Conservation (phyloP, 345 rosid species). For the Heritiera littoralis region DNA sequence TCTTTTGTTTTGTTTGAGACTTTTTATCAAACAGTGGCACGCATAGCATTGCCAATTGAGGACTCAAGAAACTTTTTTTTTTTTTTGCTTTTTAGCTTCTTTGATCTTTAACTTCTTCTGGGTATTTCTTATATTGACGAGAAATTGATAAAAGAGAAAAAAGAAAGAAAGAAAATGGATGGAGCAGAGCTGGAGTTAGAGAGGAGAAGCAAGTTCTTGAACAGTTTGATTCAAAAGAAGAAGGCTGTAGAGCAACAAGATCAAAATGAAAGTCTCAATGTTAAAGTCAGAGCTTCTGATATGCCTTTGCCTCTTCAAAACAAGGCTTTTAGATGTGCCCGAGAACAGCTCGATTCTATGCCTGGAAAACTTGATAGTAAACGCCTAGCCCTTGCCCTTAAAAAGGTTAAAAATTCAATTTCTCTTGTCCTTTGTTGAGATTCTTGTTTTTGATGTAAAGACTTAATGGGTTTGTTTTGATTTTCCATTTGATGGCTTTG, state of each 20-base stretch:
- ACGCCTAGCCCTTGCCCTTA: constrained; percentile 86
- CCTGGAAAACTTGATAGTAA: constrained; percentile 83
- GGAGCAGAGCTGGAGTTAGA: constrained; percentile 85
- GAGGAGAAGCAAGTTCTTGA: constrained; percentile 89
- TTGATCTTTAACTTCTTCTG: constrained; percentile 16
- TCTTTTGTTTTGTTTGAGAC: constrained; percentile 22
- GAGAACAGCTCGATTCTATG: constrained; percentile 75
- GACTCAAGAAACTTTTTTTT: not conserved
- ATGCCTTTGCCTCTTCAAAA: constrained; percentile 74
- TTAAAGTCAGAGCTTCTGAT: constrained; percentile 83
- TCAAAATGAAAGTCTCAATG: constrained; percentile 51
- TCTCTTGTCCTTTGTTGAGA: not conserved
- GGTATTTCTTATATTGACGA: constrained; percentile 31
- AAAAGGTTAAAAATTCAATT: constrained; percentile 52
- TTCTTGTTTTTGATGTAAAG: not conserved
- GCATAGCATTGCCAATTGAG: constrained; percentile 23
- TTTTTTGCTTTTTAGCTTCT: constrained; percentile 19
- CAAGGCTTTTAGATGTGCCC: constrained; percentile 72
- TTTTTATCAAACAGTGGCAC: constrained; percentile 38
- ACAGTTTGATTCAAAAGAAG: constrained; percentile 87
- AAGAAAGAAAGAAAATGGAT: constrained; percentile 46
- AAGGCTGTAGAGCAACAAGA: constrained; percentile 68
- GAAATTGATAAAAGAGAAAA: constrained; percentile 24
- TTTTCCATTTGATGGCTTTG: not conserved
- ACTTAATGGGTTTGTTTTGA: not conserved